Conservation (phyloP, 192 early-diverging fungal genomes). For the Coemansia aciculifera region DNA sequence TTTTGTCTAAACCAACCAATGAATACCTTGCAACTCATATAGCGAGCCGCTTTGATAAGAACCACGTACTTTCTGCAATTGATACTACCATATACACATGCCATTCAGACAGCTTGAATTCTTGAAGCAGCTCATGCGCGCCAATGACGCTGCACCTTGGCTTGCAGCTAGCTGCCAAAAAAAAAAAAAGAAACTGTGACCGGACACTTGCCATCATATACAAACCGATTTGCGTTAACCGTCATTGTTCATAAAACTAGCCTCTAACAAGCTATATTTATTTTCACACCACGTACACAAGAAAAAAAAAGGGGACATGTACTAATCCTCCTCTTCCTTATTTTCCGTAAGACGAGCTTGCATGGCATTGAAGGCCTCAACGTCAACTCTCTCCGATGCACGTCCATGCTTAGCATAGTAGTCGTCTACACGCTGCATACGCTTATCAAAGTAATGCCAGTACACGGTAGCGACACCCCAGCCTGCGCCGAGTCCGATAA, state of each 20-base stretch:
- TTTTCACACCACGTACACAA: neutral
- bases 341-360: neutral
- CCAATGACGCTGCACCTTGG: neutral
- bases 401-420: constrained; percentile 55
- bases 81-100: neutral
- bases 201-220: neutral
- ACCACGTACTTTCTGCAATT: neutral
- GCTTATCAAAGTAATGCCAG: constrained; percentile 54
- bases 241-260: neutral
- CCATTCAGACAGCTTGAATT: no score
- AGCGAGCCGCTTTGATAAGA: neutral
- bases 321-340: neutral
- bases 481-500: constrained; percentile 44
- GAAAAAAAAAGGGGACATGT: no score
- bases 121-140: neutral
- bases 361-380: constrained; percentile 8
- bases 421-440: constrained; percentile 39
- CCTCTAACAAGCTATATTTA: neutral
- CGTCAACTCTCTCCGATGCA: constrained; percentile 31
- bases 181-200: no score
- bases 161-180: neutral
- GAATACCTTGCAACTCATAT: neutral
- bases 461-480: constrained; percentile 36
- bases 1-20: neutral
- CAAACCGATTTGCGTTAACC: neutral